A percentile compares a stretch with the other conserved stretches of the same genome.
Evolutionary conservation across 2,329 filamentous ascomycete species (phyloP).

Genomic region (Chaetomiaceae sp.): DNA sequence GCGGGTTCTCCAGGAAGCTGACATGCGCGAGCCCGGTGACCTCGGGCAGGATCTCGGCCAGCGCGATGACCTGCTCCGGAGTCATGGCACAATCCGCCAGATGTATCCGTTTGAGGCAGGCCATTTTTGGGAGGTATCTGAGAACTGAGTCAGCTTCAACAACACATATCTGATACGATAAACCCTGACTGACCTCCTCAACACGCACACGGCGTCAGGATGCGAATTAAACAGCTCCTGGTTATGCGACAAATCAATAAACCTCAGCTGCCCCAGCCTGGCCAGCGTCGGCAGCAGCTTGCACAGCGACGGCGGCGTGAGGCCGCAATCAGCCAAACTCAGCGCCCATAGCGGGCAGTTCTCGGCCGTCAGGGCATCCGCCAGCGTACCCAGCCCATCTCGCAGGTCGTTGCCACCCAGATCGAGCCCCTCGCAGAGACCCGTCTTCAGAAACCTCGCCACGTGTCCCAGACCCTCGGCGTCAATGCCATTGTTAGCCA

Average conservation of each 20-base stretch:
- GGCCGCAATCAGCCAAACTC: conserved; percentile 79
- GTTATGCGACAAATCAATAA: conserved; percentile 91
- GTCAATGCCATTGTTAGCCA: conserved; percentile 78
- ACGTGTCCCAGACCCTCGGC: conserved; percentile 71
- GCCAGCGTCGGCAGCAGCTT: conserved; percentile 70
- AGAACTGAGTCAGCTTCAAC: conserved; percentile 2
- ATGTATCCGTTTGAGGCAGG: conserved; percentile 76
- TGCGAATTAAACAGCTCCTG: conserved; percentile 69
- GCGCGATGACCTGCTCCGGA: conserved; percentile 81
- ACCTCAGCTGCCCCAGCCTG: conserved; percentile 69
- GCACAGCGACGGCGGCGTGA: conserved; percentile 68
- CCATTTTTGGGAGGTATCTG: conserved; percentile 74
- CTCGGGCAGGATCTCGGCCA: conserved; percentile 88
- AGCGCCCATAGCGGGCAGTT: conserved; percentile 68
- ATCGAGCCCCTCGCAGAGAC: conserved; percentile 82
- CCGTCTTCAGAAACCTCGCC: conserved; percentile 67
- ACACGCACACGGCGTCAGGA: conserved; percentile 67
- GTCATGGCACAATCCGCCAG: conserved; percentile 79
- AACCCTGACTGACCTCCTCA: conserved; percentile 61
- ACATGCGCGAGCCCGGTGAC: conserved; percentile 77
- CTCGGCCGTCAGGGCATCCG: conserved; percentile 47
- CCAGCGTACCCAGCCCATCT: conserved; percentile 51
- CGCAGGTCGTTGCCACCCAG: conserved; percentile 75
- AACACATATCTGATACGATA: neutral
- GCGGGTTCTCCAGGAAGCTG: conserved; percentile 77